These are phyloP conservation scores for Leccinum subtestaceum DNA, from an alignment of 768 basidiomycete species.

Conservation along the genomic window DNA sequence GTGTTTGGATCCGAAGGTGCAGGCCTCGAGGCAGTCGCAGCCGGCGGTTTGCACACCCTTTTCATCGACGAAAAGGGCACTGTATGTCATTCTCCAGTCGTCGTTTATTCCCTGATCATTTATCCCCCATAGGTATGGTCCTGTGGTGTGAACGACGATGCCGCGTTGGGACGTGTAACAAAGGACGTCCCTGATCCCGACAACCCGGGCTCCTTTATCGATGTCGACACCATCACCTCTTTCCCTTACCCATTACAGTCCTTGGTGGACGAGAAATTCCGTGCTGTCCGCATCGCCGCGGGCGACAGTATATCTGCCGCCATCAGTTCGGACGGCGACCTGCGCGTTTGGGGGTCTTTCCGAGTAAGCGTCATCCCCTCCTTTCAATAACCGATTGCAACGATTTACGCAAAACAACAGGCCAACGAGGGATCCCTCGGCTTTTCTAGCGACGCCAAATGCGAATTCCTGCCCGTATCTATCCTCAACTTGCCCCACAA, in stretches of 20 bases:
- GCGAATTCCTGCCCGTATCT: conserved; percentile 66
- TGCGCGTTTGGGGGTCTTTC: conserved; percentile 90
- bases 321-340: conserved; percentile 71
- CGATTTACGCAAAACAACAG: conserved; percentile 34
- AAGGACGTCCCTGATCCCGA: conserved; percentile 56
- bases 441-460: conserved; percentile 63
- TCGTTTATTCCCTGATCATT: conserved; percentile 1
- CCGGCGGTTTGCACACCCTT: conserved; percentile 87
- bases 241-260: conserved; percentile 65
- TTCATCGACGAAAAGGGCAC: conserved; percentile 88
- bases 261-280: conserved; percentile 76
- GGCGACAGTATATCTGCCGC: conserved; percentile 90
- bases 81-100: conserved; percentile 47
- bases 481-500: conserved; percentile 57
- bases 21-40: conserved; percentile 79
- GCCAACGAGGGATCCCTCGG: conserved; percentile 82
- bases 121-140: conserved; percentile 65
- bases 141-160: conserved; percentile 86
- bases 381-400: conserved; percentile 1
- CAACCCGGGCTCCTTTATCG: conserved; percentile 55
- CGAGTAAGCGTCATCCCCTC: conserved; percentile 50
- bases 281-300: conserved; percentile 76
- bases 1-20: conserved; percentile 67
- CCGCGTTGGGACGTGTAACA: conserved; percentile 80
- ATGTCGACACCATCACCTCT: conserved; percentile 49